Percentiles rank a stretch among this genome's conserved stretches.
Conservation (phyloP, 2,329 filamentous ascomycete genomes). For the Pseudogymnoascus sp. region DNA sequence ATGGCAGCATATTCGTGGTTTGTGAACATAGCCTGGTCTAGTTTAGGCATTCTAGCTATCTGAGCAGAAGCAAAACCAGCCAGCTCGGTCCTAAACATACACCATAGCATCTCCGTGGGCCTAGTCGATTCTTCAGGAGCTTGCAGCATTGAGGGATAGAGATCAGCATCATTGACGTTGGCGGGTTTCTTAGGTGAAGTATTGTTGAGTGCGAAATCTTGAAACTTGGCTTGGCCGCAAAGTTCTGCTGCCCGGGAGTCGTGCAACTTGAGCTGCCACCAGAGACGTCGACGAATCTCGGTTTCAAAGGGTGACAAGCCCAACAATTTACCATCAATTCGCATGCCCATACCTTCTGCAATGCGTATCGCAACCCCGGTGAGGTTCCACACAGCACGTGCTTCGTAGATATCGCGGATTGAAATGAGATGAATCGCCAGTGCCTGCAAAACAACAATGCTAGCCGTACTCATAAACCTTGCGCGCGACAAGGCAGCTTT, state of each 20-base stretch:
- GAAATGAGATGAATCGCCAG: conserved; percentile 44
- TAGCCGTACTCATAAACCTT: conserved; percentile 51
- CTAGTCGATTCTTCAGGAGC: conserved; percentile 41
- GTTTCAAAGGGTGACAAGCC: conserved; percentile 54
- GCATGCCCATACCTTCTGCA: conserved; percentile 59
- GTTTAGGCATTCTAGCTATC: conserved; percentile 6
- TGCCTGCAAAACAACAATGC: conserved; percentile 51
- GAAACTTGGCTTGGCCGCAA: conserved; percentile 20
- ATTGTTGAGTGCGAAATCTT: conserved; percentile 19
- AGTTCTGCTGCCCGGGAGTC: conserved; percentile 26
- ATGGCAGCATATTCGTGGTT: conserved; percentile 13
- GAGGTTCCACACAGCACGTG: conserved; percentile 53
- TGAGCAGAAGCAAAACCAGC: conserved; percentile 9
- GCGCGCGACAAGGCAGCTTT: conserved; percentile 43
- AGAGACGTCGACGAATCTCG: conserved; percentile 59
- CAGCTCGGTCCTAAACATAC: conserved; percentile 11
- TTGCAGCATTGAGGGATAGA: conserved; percentile 47
- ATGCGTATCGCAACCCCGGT: conserved; percentile 55
- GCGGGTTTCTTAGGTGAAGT: conserved; percentile 40
- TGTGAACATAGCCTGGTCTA: conserved; percentile 8
- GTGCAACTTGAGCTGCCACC: conserved; percentile 47
- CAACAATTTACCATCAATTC: conserved; percentile 50
- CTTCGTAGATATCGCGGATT: conserved; percentile 37
- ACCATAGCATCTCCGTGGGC: conserved; percentile 45
- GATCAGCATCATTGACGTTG: conserved; percentile 53